Evolutionary conservation across 2,329 filamentous ascomycete genomes (phyloP).

Genomic region (Colletotrichum lini): DNA sequence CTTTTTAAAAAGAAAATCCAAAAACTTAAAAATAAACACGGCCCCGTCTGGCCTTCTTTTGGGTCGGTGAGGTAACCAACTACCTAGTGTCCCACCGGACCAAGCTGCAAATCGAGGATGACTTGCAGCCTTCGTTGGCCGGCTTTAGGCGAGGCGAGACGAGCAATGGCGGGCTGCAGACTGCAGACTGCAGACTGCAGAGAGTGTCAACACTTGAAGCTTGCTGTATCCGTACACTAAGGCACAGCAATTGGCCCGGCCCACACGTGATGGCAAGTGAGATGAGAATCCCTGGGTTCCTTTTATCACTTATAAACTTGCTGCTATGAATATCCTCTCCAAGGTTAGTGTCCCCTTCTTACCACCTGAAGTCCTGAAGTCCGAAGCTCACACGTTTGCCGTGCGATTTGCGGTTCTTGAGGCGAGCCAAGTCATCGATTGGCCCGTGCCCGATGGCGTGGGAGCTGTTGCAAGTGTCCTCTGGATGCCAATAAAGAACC

Average conservation of each 20-base stretch:
- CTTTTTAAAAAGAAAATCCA: no score
- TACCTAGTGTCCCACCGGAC: neutral
- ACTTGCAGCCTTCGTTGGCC: constrained; percentile 25
- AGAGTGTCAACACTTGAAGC: neutral
- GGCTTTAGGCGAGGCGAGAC: constrained; percentile 8
- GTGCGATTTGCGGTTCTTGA: constrained; percentile 10
- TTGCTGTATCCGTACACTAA: no score
- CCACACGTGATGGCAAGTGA: neutral
- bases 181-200: constrained; percentile 9
- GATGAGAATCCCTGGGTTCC: neutral
- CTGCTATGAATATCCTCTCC: neutral
- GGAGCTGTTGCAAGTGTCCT: constrained; percentile 25
- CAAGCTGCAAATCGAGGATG: constrained; percentile 6
- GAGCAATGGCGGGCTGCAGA: neutral
- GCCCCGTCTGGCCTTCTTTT: neutral
- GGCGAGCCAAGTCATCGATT: constrained; percentile 4
- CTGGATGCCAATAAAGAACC: constrained; percentile 1
- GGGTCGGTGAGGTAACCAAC: neutral
- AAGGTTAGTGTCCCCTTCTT: neutral
- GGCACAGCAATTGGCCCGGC: neutral
- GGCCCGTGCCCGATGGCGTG: constrained; percentile 10
- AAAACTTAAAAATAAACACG: neutral
- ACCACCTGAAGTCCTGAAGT: neutral
- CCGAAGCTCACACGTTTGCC: constrained; percentile 4
- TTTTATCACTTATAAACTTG: constrained; percentile 1